Conservation (phyloP, 2,329 filamentous ascomycete species). For the Ceratocystis eucalypticola region DNA sequence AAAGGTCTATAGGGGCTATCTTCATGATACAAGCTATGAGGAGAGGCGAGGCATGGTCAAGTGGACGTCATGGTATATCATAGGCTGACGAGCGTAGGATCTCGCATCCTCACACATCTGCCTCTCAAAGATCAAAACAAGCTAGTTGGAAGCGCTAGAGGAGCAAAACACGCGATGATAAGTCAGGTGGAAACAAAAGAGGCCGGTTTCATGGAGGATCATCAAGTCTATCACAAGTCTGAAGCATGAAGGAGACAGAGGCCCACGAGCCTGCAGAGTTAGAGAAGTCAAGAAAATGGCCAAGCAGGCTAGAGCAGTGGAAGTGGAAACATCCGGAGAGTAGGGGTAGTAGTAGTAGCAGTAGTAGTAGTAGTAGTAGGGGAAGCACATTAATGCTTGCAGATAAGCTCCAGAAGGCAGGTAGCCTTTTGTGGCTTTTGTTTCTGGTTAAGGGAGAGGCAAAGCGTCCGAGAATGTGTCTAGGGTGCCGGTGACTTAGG, state of each 20-base stretch:
- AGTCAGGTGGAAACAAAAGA: background rate
- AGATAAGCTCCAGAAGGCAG: background rate
- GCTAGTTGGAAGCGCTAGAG: background rate
- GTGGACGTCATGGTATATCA: background rate
- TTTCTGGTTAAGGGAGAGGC: background rate
- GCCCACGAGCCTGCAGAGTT: background rate
- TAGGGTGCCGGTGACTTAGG: background rate
- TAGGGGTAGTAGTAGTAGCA: background rate
- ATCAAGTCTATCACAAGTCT: background rate
- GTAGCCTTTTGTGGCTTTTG: background rate
- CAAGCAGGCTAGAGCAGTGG: background rate
- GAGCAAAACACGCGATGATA: background rate
- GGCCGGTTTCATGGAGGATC: constrained; percentile 1
- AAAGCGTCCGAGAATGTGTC: background rate
- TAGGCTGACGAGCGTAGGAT: background rate
- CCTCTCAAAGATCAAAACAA: background rate
- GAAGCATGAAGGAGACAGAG: background rate
- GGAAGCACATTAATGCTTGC: background rate
- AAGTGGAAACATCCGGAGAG: background rate
- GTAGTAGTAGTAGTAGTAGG: background rate
- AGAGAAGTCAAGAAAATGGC: background rate
- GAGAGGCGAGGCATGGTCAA: background rate
- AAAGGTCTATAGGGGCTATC: background rate
- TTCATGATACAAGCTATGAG: background rate
- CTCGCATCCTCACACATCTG: background rate